A percentile compares a stretch with the other conserved stretches of the same genome.
These are phyloP conservation scores for Murraya koenigii DNA, from an alignment of 345 rosid species.

Conservation along the genomic window DNA sequence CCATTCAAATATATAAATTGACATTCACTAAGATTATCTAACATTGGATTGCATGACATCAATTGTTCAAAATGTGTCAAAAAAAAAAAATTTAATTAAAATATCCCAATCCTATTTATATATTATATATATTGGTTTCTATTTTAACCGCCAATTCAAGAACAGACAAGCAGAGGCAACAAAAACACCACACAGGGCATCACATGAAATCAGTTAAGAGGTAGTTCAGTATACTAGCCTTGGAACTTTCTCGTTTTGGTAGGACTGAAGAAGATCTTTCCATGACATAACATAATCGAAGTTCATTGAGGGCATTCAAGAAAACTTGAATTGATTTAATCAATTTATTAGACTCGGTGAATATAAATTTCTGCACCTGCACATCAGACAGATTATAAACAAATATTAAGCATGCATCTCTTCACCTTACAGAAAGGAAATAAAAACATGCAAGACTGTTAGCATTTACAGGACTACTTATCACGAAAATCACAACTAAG, in stretches of 20 bases:
- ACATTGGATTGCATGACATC: no score
- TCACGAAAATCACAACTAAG: background rate
- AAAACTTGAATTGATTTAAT: constrained; percentile 87
- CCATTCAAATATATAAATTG: no score
- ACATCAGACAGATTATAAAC: background rate
- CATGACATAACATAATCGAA: constrained; percentile 64
- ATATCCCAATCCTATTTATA: no score
- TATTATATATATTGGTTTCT: no score
- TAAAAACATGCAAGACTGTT: background rate
- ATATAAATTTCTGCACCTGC: constrained; percentile 80
- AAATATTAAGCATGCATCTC: background rate
- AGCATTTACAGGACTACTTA: background rate
- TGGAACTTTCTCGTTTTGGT: constrained; percentile 57
- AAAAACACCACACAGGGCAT: background rate
- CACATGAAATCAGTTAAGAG: constrained; percentile 11
- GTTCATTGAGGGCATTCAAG: constrained; percentile 79
- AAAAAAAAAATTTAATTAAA: no score
- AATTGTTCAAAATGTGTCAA: no score
- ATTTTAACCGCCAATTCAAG: background rate
- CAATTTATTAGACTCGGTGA: constrained; percentile 62
- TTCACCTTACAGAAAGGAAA: background rate
- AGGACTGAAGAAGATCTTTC: constrained; percentile 51
- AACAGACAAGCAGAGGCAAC: background rate
- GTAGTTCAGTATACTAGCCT: constrained; percentile 32
- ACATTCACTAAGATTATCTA: no score